Conservation (phyloP, 352 stramenopile species). For the Globisporangium megalacanthum region DNA sequence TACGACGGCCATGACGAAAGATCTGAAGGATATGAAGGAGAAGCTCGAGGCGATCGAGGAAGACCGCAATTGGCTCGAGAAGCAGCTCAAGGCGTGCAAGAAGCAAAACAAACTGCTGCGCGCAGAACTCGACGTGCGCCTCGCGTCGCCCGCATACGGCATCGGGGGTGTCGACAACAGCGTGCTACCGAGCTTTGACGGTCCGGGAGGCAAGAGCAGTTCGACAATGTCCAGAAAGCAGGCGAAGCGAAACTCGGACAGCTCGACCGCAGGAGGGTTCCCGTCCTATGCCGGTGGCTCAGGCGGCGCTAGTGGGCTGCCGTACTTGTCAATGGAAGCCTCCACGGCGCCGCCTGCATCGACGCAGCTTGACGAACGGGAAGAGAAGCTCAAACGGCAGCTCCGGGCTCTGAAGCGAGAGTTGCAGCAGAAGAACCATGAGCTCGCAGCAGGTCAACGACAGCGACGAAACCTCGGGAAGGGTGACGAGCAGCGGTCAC, state of each 20-base stretch:
- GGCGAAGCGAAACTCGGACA: slow-evolving; percentile 10
- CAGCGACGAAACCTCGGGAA: slow-evolving; percentile 30
- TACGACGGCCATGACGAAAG: slow-evolving; percentile 89
- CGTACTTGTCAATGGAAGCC: slow-evolving; percentile 29
- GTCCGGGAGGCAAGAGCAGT: slow-evolving; percentile 13
- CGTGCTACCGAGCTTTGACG: slow-evolving; percentile 36
- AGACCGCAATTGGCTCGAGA: slow-evolving; percentile 89
- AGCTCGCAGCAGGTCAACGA: slow-evolving; percentile 27
- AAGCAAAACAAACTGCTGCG: slow-evolving; percentile 92
- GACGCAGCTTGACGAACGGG: slow-evolving; percentile 37
- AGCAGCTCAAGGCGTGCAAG: slow-evolving; percentile 92
- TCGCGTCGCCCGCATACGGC: slow-evolving; percentile 25
- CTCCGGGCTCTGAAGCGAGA: slow-evolving; percentile 63
- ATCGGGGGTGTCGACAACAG: slow-evolving; percentile 17
- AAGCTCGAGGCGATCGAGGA: slow-evolving; percentile 90
- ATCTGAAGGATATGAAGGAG: slow-evolving; percentile 91
- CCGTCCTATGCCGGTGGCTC: not conserved
- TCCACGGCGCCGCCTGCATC: slow-evolving; percentile 8
- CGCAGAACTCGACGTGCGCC: slow-evolving; percentile 67
- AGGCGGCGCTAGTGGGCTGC: slow-evolving; percentile 15
- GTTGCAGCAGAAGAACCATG: slow-evolving; percentile 56
- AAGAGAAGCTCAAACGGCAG: slow-evolving; percentile 68
- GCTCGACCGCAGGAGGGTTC: not conserved
- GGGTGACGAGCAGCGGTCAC: slow-evolving; percentile 31
- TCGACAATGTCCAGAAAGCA: slow-evolving; percentile 11